Evolutionary conservation across 192 early-diverging fungal genomes (phyloP).

Genomic region (Coemansia sp.): DNA sequence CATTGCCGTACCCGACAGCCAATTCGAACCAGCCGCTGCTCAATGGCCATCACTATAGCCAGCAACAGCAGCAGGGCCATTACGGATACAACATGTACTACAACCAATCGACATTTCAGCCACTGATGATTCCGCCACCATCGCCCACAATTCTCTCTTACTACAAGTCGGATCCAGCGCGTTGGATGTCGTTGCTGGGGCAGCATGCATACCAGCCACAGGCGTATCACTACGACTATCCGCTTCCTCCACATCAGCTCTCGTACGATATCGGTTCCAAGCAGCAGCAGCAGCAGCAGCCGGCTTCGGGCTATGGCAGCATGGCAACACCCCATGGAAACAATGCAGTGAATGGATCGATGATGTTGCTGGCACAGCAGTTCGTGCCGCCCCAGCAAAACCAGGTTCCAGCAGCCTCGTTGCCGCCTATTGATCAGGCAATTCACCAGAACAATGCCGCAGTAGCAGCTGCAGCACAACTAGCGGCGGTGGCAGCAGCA

Average conservation of each 20-base stretch:
- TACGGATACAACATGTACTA: conserved; percentile 32
- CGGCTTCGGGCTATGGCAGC: conserved; percentile 19
- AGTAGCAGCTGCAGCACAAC: conserved; percentile 16
- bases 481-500: conserved; percentile 26
- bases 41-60: conserved; percentile 9
- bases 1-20: conserved; percentile 9
- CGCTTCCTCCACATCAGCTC: conserved; percentile 30
- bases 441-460: conserved; percentile 47
- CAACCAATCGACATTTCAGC: conserved; percentile 33
- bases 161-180: conserved; percentile 49
- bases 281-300: conserved; percentile 20
- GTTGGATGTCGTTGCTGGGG: conserved; percentile 49
- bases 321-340: conserved; percentile 22
- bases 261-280: conserved; percentile 30
- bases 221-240: conserved; percentile 50
- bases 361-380: conserved; percentile 49
- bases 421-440: conserved; percentile 37
- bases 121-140: conserved; percentile 56
- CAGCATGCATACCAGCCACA: conserved; percentile 45
- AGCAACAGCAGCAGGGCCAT: conserved; percentile 13
- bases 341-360: conserved; percentile 6
- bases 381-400: conserved; percentile 29
- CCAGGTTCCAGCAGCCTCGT: conserved; percentile 14
- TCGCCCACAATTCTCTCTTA: conserved; percentile 59
- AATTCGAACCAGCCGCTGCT: conserved; percentile 3